A percentile compares a stretch with the other conserved stretches of the same genome.
Conservation (phyloP, 2,329 filamentous ascomycete species). For the Phialophora tarda region DNA sequence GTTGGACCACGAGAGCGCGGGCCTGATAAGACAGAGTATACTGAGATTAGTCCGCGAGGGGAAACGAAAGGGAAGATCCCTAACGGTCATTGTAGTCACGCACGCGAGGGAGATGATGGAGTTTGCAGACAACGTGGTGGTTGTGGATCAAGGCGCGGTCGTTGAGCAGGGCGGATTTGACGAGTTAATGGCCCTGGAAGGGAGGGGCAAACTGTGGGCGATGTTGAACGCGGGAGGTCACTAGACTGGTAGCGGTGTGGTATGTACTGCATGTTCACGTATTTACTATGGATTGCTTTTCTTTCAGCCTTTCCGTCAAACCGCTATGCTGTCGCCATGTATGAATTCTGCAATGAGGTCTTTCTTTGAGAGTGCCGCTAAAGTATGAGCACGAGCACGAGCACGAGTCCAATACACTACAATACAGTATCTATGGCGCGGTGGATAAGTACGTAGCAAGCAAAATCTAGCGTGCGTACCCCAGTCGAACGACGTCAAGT, state of each 20-base stretch:
- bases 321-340: not conserved
- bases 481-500: not conserved
- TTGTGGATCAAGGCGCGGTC: slow-evolving; percentile 70
- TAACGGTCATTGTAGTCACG: slow-evolving; percentile 81
- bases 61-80: slow-evolving; percentile 44
- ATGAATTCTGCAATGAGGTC: not conserved
- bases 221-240: slow-evolving; percentile 48
- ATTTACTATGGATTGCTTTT: not conserved
- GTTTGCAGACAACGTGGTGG: slow-evolving; percentile 73
- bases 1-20: slow-evolving; percentile 72
- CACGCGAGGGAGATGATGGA: slow-evolving; percentile 87
- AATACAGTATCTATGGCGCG: not conserved
- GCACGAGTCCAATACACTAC: not conserved
- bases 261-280: not conserved
- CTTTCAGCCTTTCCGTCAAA: not conserved
- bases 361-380: not conserved
- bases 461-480: not conserved
- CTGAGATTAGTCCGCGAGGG: slow-evolving; percentile 23
- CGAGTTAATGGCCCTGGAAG: slow-evolving; percentile 56
- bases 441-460: not conserved
- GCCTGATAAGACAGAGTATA: slow-evolving; percentile 68
- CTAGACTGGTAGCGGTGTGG: not conserved
- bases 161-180: slow-evolving; percentile 73
- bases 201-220: slow-evolving; percentile 45
- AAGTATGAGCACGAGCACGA: not conserved